A percentile compares a stretch with the other conserved stretches of the same genome.
Evolutionary conservation across 2,329 filamentous ascomycete species (phyloP).

Genomic region (Aureobasidium namibiae): DNA sequence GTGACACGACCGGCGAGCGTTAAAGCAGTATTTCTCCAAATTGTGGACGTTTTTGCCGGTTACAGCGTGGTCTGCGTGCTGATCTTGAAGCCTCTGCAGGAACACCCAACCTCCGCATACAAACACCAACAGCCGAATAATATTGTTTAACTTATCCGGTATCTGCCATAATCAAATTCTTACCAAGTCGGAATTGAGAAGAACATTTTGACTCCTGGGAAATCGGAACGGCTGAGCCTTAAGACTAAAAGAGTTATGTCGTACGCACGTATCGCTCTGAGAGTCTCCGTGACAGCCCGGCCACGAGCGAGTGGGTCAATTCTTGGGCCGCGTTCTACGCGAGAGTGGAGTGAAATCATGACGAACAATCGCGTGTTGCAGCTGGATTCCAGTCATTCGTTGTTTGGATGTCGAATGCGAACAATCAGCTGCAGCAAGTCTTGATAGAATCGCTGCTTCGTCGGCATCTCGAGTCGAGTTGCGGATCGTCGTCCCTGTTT

Average conservation of each 20-base stretch:
- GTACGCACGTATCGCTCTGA: conserved; percentile 8
- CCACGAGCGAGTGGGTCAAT: not conserved
- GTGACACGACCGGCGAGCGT: not conserved
- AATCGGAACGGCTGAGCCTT: not conserved
- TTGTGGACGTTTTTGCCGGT: not conserved
- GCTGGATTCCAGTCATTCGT: not conserved
- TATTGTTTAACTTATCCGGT: not conserved
- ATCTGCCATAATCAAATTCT: not conserved
- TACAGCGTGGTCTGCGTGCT: not conserved
- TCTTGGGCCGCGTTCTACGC: not conserved
- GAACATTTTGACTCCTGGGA: not conserved
- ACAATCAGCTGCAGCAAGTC: not conserved
- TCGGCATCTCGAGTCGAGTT: conserved; percentile 2
- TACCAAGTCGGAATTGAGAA: not conserved
- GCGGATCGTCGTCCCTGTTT: not conserved
- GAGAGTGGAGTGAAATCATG: not conserved
- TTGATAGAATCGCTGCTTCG: not conserved
- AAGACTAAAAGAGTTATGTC: not conserved
- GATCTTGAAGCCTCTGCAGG: not conserved
- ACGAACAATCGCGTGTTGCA: not conserved
- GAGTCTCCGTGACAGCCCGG: not conserved
- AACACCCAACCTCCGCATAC: not conserved
- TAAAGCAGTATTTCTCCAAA: not conserved
- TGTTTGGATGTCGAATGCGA: not conserved
- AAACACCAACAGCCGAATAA: not conserved